Evolutionary conservation across 352 stramenopile species (phyloP).

Genomic region (Phytopythium ostracodes): DNA sequence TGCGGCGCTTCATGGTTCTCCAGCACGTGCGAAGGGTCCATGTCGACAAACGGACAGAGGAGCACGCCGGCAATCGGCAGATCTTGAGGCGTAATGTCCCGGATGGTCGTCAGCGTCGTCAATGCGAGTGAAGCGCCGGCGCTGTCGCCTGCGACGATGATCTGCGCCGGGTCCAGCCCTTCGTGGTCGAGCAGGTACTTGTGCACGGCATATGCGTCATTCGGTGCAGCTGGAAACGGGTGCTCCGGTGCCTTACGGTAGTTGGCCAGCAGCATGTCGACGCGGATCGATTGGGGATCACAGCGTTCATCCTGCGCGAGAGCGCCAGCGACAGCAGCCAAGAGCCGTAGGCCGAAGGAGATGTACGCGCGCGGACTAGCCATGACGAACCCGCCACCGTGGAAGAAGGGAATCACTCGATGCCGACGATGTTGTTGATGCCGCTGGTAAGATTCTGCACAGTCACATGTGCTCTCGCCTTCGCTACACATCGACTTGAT

Average conservation of each 20-base stretch:
- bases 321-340: slow-evolving; percentile 11
- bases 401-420: slow-evolving; percentile 21
- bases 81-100: neutral
- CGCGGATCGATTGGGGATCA: slow-evolving; percentile 1
- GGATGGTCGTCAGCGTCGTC: slow-evolving; percentile 7
- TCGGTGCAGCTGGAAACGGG: slow-evolving; percentile 14
- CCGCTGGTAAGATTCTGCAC: neutral
- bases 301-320: neutral
- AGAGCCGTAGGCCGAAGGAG: slow-evolving; percentile 8
- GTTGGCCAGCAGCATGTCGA: slow-evolving; percentile 25
- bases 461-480: neutral
- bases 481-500: neutral
- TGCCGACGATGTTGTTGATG: neutral
- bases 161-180: slow-evolving; percentile 9
- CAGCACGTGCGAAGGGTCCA: neutral
- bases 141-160: slow-evolving; percentile 25
- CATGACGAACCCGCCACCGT: slow-evolving; percentile 33
- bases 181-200: slow-evolving; percentile 18
- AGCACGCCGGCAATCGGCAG: slow-evolving; percentile 18
- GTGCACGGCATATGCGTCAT: slow-evolving; percentile 24
- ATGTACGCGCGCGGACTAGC: slow-evolving; percentile 18
- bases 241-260: slow-evolving; percentile 27
- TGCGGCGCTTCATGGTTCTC: slow-evolving; percentile 7
- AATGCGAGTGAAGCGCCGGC: slow-evolving; percentile 22
- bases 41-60: slow-evolving; percentile 12